Percentiles rank a stretch among this genome's conserved stretches.
phyloP scores from a whole-genome alignment of 139 green algal genomes.

The Astrephomene gubernaculifera region DNA sequence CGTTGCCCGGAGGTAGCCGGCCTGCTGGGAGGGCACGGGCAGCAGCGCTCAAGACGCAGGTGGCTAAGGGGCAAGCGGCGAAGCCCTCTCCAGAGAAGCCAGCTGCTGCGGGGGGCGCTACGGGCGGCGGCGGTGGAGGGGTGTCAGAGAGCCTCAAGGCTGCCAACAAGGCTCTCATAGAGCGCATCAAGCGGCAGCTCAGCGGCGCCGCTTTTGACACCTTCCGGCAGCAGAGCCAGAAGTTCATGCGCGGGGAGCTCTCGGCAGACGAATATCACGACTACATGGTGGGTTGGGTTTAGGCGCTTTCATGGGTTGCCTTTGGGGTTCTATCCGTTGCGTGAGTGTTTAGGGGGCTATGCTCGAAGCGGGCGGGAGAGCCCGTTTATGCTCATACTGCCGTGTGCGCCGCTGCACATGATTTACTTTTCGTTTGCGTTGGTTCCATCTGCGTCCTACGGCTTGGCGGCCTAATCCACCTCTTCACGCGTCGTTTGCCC shows the following conservation, averaged over 20 bases:
- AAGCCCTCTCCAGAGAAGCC: too few species aligned
- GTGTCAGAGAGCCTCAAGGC: slow-evolving; percentile 73
- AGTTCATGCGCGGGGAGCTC: slow-evolving; percentile 64
- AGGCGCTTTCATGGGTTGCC: too few species aligned
- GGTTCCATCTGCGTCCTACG: too few species aligned
- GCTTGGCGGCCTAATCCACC: too few species aligned
- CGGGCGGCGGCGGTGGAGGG: slow-evolving; percentile 19
- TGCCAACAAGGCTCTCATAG: slow-evolving; percentile 78
- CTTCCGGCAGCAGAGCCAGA: slow-evolving; percentile 61
- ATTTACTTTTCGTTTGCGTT: too few species aligned
- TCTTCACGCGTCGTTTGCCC: too few species aligned
- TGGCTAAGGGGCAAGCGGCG: background rate
- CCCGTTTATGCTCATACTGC: too few species aligned
- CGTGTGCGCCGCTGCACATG: too few species aligned
- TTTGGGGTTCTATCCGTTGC: too few species aligned
- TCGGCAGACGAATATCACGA: slow-evolving; percentile 59
- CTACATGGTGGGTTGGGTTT: slow-evolving; percentile 49
- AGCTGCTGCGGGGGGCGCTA: too few species aligned
- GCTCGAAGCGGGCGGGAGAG: too few species aligned
- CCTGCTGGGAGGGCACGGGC: background rate
- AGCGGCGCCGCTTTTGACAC: slow-evolving; percentile 55
- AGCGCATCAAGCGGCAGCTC: slow-evolving; percentile 69
- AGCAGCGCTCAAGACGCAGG: background rate
- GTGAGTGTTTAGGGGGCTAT: too few species aligned
- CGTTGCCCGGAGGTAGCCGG: slow-evolving; percentile 12